Evolutionary conservation across 164 flowering plant genomes (phyloP).

Genomic region (Vitis cinerea): DNA sequence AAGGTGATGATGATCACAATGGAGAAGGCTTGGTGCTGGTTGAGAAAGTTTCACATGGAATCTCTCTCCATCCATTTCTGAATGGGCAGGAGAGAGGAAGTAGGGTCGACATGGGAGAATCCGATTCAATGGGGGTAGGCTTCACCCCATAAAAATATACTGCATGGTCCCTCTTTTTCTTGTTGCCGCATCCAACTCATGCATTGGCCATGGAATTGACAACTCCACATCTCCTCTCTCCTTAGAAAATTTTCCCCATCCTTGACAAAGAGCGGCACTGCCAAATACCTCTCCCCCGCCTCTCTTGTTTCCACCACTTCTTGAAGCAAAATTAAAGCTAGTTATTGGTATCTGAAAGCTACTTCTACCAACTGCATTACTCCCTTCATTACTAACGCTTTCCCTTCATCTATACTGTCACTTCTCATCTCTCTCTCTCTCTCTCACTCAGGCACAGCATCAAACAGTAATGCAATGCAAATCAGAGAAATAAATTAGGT

Average conservation of each 20-base stretch:
- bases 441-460: too few species aligned
- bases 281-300: not conserved
- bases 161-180: constrained; percentile 24
- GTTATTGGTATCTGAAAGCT: too few species aligned
- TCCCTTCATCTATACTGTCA: too few species aligned
- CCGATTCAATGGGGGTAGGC: constrained; percentile 25
- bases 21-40: not conserved
- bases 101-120: constrained; percentile 15
- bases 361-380: too few species aligned
- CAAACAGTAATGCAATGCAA: too few species aligned
- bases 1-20: too few species aligned
- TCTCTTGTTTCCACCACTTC: not conserved
- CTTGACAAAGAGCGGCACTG: constrained; percentile 6
- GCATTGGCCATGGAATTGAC: constrained; percentile 12
- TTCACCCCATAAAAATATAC: constrained; percentile 8
- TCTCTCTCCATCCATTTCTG: not conserved
- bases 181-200: constrained; percentile 21
- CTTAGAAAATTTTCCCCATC: not conserved
- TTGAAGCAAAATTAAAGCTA: not conserved
- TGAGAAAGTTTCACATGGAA: not conserved
- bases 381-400: too few species aligned
- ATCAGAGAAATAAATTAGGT: too few species aligned
- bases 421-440: too few species aligned
- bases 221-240: not conserved
- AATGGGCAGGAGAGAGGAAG: not conserved